These are phyloP conservation scores for Heliocybe sulcata DNA, from an alignment of 1,284 basidiomycete species.

Conservation along the genomic window DNA sequence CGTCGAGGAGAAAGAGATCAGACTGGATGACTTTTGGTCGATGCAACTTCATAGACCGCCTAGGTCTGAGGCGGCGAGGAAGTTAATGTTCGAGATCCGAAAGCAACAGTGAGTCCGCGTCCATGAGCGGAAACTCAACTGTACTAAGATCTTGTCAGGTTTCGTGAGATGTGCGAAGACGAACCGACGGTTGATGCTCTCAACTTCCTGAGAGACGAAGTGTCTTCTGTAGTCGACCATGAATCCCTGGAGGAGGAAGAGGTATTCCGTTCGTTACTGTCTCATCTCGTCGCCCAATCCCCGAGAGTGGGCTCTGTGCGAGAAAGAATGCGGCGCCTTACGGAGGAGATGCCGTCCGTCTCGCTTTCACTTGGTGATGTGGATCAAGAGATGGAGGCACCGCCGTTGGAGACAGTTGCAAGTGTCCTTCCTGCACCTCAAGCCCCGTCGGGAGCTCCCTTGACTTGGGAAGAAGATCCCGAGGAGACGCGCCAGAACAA, in stretches of 20 bases:
- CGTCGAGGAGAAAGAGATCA: constrained; percentile 27
- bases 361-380: not conserved
- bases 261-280: constrained; percentile 58
- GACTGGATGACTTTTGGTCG: constrained; percentile 72
- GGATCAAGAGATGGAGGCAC: not conserved
- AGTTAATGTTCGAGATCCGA: constrained; percentile 52
- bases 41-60: constrained; percentile 59
- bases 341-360: not conserved
- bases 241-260: constrained; percentile 51
- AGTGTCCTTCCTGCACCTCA: not conserved
- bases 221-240: constrained; percentile 67
- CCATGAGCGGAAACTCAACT: not conserved
- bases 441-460: not conserved
- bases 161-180: constrained; percentile 71
- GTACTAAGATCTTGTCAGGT: constrained; percentile 33
- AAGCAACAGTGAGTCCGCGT: constrained; percentile 52
- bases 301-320: constrained; percentile 7
- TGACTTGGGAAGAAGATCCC: constrained; percentile 32
- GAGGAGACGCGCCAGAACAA: constrained; percentile 16
- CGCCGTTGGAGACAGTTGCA: not conserved
- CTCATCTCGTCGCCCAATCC: constrained; percentile 45
- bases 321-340: not conserved
- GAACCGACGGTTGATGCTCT: constrained; percentile 59
- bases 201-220: constrained; percentile 60
- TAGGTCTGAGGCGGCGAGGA: constrained; percentile 51